These are phyloP conservation scores for Nakaseomyces bracarensis DNA, from an alignment of 1,139 yeast genomes.

Conservation along the genomic window DNA sequence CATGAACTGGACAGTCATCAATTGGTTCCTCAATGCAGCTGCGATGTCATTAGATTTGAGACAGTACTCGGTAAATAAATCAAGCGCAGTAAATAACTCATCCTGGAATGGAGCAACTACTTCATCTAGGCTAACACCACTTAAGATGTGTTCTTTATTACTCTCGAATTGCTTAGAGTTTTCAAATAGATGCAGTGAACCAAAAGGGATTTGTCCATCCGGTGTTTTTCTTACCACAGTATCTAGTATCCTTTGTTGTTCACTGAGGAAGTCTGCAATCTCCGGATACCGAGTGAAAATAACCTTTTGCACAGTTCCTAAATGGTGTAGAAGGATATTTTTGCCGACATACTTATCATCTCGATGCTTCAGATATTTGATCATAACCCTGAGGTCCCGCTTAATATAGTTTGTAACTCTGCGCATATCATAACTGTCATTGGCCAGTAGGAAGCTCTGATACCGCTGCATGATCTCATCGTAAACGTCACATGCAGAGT, in stretches of 20 bases:
- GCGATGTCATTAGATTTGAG: constrained; percentile 55
- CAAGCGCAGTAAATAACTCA: constrained; percentile 66
- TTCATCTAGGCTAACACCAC: constrained; percentile 10
- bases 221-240: constrained; percentile 13
- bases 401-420: constrained; percentile 52
- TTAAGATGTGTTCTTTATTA: constrained; percentile 15
- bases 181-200: constrained; percentile 7
- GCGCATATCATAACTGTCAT: constrained; percentile 28
- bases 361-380: constrained; percentile 54
- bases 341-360: constrained; percentile 44
- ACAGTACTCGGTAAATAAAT: constrained; percentile 56
- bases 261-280: constrained; percentile 17
- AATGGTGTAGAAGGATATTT: constrained; percentile 53
- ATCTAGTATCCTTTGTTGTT: constrained; percentile 18
- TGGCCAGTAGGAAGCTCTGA: constrained; percentile 41
- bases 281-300: constrained; percentile 34
- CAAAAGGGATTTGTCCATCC: not conserved
- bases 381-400: constrained; percentile 59
- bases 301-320: constrained; percentile 55
- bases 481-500: constrained; percentile 58
- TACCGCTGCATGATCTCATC: constrained; percentile 57
- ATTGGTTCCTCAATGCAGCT: constrained; percentile 52
- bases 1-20: constrained; percentile 66
- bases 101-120: constrained; percentile 63
- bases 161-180: constrained; percentile 19